Conservation (phyloP, 2,329 filamentous ascomycete species). For the Colletotrichum sp. region DNA sequence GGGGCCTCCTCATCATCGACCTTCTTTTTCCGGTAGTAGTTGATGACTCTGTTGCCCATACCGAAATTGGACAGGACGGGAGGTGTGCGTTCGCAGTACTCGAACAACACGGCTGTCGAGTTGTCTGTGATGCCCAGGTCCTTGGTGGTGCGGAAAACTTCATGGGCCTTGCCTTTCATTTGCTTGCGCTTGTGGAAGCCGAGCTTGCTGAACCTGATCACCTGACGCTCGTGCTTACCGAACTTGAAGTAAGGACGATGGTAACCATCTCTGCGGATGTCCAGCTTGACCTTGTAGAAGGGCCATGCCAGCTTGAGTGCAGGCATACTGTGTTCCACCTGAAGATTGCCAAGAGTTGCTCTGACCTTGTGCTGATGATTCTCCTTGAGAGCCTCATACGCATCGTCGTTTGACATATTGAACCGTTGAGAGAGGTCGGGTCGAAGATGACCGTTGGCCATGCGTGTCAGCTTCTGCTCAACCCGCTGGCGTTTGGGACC, state of each 20-base stretch:
- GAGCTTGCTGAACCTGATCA: slow-evolving; percentile 76
- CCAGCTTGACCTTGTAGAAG: slow-evolving; percentile 89
- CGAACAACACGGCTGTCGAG: slow-evolving; percentile 83
- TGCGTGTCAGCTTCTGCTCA: slow-evolving; percentile 66
- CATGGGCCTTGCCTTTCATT: slow-evolving; percentile 78
- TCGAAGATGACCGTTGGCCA: slow-evolving; percentile 71
- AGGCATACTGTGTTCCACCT: slow-evolving; percentile 94
- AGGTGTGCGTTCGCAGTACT: slow-evolving; percentile 95
- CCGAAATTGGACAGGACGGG: slow-evolving; percentile 94
- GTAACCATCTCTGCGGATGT: slow-evolving; percentile 77
- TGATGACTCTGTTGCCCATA: slow-evolving; percentile 95
- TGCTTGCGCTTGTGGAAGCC: slow-evolving; percentile 79
- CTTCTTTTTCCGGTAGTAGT: slow-evolving; percentile 90
- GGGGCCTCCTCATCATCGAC: slow-evolving; percentile 74
- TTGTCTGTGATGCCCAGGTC: slow-evolving; percentile 90
- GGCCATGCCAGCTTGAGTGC: slow-evolving; percentile 92
- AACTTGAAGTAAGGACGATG: slow-evolving; percentile 83
- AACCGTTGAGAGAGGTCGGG: slow-evolving; percentile 82
- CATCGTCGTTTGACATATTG: slow-evolving; percentile 95
- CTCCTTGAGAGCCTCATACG: slow-evolving; percentile 94
- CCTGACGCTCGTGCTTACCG: slow-evolving; percentile 68
- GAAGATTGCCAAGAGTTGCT: slow-evolving; percentile 86
- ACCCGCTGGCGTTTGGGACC: slow-evolving; percentile 63
- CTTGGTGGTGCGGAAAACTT: slow-evolving; percentile 80
- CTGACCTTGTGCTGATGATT: slow-evolving; percentile 97